A percentile compares a stretch with the other conserved stretches of the same genome.
Conservation (phyloP, 2,329 filamentous ascomycete species). For the Knufia petricola region DNA sequence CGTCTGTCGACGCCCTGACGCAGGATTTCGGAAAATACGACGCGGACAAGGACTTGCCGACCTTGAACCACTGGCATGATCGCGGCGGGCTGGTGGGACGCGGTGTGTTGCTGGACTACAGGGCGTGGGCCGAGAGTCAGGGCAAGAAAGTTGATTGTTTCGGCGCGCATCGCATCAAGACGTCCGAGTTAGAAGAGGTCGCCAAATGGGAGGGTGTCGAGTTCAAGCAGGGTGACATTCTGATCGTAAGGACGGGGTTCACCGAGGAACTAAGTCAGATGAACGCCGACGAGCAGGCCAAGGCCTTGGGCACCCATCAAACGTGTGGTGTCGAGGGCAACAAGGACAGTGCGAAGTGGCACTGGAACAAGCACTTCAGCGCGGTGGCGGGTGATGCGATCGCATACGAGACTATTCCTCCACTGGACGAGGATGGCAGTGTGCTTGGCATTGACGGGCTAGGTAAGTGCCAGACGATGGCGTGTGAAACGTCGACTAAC, state of each 20-base stretch:
- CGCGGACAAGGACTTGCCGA: constrained; percentile 16
- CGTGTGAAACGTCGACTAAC: not conserved
- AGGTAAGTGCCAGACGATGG: not conserved
- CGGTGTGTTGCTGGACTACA: constrained; percentile 36
- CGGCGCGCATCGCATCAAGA: constrained; percentile 52
- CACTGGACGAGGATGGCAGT: constrained; percentile 21
- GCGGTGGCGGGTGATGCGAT: constrained; percentile 55
- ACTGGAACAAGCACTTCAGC: constrained; percentile 60
- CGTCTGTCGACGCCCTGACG: constrained; percentile 22
- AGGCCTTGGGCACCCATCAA: constrained; percentile 31
- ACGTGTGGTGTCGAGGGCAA: constrained; percentile 41
- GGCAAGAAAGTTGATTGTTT: constrained; percentile 49
- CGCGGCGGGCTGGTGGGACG: constrained; percentile 33
- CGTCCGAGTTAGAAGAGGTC: constrained; percentile 42
- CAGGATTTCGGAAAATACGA: constrained; percentile 4
- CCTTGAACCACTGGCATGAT: constrained; percentile 35
- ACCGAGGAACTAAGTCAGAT: constrained; percentile 45
- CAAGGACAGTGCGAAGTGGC: constrained; percentile 51
- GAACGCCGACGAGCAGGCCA: constrained; percentile 25
- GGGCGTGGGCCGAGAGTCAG: constrained; percentile 40
- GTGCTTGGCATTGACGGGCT: constrained; percentile 17
- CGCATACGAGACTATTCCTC: constrained; percentile 55
- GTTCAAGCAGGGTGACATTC: constrained; percentile 53
- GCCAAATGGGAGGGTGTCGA: constrained; percentile 38
- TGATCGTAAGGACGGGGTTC: constrained; percentile 56